phyloP scores from a whole-genome alignment of 495 filamentous ascomycete species.

The Penicillium coffeae region DNA sequence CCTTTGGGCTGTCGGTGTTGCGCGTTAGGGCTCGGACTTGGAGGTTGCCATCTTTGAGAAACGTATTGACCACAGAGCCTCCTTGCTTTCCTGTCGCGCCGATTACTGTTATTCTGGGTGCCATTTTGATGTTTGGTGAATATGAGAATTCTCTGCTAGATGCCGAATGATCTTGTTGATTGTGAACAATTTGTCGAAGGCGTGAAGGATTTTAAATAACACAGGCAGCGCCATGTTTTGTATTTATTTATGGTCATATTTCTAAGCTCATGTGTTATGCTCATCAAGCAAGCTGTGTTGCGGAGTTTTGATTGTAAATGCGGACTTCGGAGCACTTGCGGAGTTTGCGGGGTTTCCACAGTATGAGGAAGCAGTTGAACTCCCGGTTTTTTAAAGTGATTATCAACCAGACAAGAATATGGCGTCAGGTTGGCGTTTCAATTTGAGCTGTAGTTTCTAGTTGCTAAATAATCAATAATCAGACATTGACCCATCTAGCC shows the following conservation, averaged over 20 bases:
- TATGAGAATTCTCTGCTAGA: background rate
- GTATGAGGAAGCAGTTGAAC: background rate
- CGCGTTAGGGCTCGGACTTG: conserved; percentile 46
- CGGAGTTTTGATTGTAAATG: background rate
- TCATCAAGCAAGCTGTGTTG: no score
- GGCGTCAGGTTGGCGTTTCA: no score
- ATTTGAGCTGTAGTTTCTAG: background rate
- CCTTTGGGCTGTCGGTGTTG: conserved; percentile 26
- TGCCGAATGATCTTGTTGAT: background rate
- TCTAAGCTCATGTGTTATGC: background rate
- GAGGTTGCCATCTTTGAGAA: conserved; percentile 27
- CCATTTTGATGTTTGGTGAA: background rate
- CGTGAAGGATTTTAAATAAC: no score
- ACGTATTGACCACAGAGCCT: conserved; percentile 34
- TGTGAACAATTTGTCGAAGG: background rate
- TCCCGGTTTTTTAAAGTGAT: background rate
- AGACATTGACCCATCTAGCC: background rate
- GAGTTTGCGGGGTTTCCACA: background rate
- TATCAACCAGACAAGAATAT: background rate
- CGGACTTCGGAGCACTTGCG: background rate
- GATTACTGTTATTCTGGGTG: conserved; percentile 10
- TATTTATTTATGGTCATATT: background rate
- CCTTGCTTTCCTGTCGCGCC: conserved; percentile 49
- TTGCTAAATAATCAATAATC: background rate
- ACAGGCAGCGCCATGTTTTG: no score